Conservation (phyloP, 208 protist genomes). For the Leishmania lainsoni region DNA sequence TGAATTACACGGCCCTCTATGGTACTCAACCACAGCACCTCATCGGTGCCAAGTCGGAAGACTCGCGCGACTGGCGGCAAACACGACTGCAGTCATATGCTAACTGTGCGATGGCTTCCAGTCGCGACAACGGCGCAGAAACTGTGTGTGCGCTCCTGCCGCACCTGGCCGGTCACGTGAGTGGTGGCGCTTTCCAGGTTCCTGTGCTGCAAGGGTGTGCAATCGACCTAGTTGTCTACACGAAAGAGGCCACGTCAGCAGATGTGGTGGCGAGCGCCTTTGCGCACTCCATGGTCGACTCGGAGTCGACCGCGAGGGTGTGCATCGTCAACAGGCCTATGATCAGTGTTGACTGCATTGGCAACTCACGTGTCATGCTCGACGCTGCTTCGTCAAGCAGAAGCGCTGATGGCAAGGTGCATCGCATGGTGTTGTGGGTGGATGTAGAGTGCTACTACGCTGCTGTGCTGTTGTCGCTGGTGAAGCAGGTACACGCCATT, state of each 20-base stretch:
- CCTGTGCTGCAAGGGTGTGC: conserved; percentile 97
- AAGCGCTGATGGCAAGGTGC: conserved; percentile 27
- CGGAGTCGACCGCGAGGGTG: not conserved
- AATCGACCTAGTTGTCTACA: conserved; percentile 94
- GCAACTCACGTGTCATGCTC: conserved; percentile 40
- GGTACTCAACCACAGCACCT: conserved; percentile 94
- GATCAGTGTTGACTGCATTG: conserved; percentile 49
- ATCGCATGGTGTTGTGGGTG: conserved; percentile 69
- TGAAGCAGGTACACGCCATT: conserved; percentile 26
- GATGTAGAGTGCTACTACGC: conserved; percentile 38
- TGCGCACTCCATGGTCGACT: conserved; percentile 75
- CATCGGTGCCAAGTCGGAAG: conserved; percentile 93
- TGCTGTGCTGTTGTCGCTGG: conserved; percentile 9
- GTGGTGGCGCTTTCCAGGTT: conserved; percentile 97
- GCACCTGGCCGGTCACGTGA: conserved; percentile 57
- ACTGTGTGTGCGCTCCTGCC: conserved; percentile 95
- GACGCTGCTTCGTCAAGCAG: conserved; percentile 36
- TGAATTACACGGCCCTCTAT: conserved; percentile 99
- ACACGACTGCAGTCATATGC: conserved; percentile 71
- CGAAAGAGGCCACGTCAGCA: conserved; percentile 88
- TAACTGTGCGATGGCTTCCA: conserved; percentile 95
- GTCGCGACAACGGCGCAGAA: conserved; percentile 95
- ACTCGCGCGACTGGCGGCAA: conserved; percentile 95
- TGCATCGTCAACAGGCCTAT: conserved; percentile 27
- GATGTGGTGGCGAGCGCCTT: conserved; percentile 87